Conservation (phyloP, 2,329 filamentous ascomycete genomes). For the Cladorrhinum sp. region DNA sequence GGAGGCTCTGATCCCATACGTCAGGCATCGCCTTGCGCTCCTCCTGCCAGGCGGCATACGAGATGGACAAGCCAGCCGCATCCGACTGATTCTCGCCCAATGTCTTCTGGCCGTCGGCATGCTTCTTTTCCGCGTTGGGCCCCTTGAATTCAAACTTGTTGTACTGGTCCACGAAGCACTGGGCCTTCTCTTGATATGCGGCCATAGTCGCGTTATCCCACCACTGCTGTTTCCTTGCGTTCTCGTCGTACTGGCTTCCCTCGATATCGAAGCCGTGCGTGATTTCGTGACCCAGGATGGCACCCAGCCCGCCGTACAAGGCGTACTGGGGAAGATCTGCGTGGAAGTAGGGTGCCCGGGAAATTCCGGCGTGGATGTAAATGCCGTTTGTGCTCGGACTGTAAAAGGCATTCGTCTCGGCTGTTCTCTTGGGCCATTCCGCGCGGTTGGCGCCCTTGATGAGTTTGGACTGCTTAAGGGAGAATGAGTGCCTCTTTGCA, state of each 20-base stretch:
- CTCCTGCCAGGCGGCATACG: constrained; percentile 61
- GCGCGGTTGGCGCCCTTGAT: no score
- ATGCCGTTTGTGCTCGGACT: constrained; percentile 65
- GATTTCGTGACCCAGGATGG: constrained; percentile 23
- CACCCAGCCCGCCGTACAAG: constrained; percentile 61
- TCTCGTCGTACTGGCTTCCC: constrained; percentile 62
- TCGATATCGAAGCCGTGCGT: constrained; percentile 68
- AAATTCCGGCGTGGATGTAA: constrained; percentile 66
- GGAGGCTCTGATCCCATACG: constrained; percentile 46
- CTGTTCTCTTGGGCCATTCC: no score
- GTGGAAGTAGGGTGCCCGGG: constrained; percentile 67
- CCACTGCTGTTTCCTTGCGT: constrained; percentile 64
- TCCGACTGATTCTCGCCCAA: constrained; percentile 71
- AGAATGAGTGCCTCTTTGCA: not conserved
- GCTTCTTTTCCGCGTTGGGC: constrained; percentile 50
- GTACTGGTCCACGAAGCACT: constrained; percentile 70
- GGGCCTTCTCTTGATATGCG: constrained; percentile 55
- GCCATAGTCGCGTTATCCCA: constrained; percentile 60
- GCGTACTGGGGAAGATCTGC: constrained; percentile 61
- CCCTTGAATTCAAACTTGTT: constrained; percentile 55
- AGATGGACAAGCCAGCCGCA: constrained; percentile 61
- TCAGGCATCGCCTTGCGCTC: constrained; percentile 47
- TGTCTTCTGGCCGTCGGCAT: constrained; percentile 58
- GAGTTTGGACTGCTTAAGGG: no score
- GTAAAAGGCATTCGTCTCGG: constrained; percentile 58